phyloP scores from a whole-genome alignment of 768 basidiomycete species.

The Mycena crocata region DNA sequence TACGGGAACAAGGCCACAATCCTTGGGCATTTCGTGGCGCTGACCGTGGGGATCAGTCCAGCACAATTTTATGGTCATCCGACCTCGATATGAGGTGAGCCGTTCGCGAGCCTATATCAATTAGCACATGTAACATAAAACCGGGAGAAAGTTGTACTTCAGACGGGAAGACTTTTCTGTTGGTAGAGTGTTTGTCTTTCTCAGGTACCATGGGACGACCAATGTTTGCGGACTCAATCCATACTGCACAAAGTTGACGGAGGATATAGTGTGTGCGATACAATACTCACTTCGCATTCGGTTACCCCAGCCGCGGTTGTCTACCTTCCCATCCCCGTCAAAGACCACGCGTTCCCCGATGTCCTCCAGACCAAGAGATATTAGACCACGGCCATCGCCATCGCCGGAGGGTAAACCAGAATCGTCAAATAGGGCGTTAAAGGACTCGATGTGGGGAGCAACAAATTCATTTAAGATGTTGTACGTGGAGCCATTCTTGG shows the following conservation, averaged over 20 bases:
- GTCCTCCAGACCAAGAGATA: constrained; percentile 83
- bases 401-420: constrained; percentile 81
- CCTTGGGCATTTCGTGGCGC: constrained; percentile 76
- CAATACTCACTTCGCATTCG: constrained; percentile 80
- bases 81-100: constrained; percentile 89
- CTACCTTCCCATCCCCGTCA: constrained; percentile 72
- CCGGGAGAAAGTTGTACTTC: constrained; percentile 66
- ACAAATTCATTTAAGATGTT: constrained; percentile 93
- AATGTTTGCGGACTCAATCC: constrained; percentile 89
- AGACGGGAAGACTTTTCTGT: constrained; percentile 86
- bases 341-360: constrained; percentile 94
- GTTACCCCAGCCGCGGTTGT: constrained; percentile 78
- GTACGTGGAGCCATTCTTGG: constrained; percentile 73
- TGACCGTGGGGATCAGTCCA: constrained; percentile 85
- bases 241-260: constrained; percentile 66
- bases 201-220: constrained; percentile 90
- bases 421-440: constrained; percentile 97
- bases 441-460: constrained; percentile 92
- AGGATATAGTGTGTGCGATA: constrained; percentile 1
- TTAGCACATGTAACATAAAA: constrained; percentile 22
- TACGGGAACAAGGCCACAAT: constrained; percentile 94
- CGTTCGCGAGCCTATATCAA: constrained; percentile 86
- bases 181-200: constrained; percentile 77
- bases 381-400: constrained; percentile 81
- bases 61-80: constrained; percentile 87